Base-by-base conservation (phyloP, 1,284 basidiomycete species). In the Coriolopsis trogii region DNA sequence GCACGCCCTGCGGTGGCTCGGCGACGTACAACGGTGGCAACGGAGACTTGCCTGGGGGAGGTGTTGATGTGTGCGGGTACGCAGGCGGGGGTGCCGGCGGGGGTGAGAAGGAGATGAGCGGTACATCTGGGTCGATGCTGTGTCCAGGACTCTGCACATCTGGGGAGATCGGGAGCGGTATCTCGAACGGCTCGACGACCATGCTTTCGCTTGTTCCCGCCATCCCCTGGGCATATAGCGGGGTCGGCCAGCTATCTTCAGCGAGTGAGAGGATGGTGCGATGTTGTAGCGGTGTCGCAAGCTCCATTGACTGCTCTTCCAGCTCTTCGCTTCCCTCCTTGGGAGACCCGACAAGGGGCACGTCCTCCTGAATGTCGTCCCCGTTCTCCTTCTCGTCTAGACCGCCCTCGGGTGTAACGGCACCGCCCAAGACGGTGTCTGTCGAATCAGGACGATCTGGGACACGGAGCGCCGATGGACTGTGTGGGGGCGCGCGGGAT, bases 211-310 rank as follows among this genome's bases (percentile, higher is more conserved):
- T 26, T 6, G 8, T 37, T 5, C 13, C 15, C 18, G 20, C 33
- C 42, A 18, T 34, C 33, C 42, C 38, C 16, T 33, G 26, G 37
- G 34, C 31, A 3, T 9, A 25, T 5, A 48, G 42, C n/a, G 57
- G 42, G 26, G 51, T 24, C 10, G 55, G 44, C 8, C 55, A 47
- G 40, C 54, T 47, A 13, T 58, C 58, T 2, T 52, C 57, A 3
- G 56, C 53, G 10, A 70, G 55, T 15, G 63, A 62, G n/a, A 67
- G 37, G 8, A 68, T 60, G 0, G 66, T 75, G 8, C 76, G 76
- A n/a, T 74, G 61, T 9, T 74, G 61, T 9, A 85, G 64, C 2
- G 84, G 82, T 2, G 82, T 82, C 4, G 74, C 79, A 9, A 85
- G 75, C 34, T 82, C 81, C 82, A 85, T 82, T 1, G 78, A 77